A percentile compares a stretch with the other conserved stretches of the same genome.
phyloP scores from a whole-genome alignment of 2,329 filamentous ascomycete species.

The Keithomyces neogunnii region DNA sequence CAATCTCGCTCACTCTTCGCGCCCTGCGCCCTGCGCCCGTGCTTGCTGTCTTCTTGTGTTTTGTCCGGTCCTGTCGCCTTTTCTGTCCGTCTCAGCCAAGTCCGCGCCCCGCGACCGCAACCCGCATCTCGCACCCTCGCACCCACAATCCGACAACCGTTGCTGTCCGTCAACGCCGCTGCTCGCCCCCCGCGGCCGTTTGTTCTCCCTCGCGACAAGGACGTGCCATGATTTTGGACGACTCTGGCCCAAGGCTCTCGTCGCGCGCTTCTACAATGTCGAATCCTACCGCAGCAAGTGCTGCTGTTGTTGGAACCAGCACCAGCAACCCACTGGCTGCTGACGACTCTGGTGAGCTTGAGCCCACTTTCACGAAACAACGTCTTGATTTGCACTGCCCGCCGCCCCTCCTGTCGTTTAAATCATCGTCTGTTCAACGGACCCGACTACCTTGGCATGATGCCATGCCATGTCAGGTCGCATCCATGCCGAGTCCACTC shows the following conservation, averaged over 20 bases:
- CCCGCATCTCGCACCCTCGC: neutral
- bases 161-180: neutral
- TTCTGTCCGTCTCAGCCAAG: neutral
- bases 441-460: neutral
- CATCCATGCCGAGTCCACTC: neutral
- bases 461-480: neutral
- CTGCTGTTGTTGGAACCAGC: slow-evolving; percentile 17
- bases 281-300: slow-evolving; percentile 22
- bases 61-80: neutral
- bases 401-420: slow-evolving; percentile 26
- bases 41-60: neutral
- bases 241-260: slow-evolving; percentile 27
- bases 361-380: slow-evolving; percentile 5
- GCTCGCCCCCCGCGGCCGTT: neutral
- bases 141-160: neutral
- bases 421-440: neutral
- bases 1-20: neutral
- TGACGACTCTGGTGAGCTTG: slow-evolving; percentile 33
- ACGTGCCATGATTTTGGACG: slow-evolving; percentile 31
- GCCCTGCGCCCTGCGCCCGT: neutral
- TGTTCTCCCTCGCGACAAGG: neutral
- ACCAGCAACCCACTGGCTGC: slow-evolving; percentile 15
- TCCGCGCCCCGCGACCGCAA: slow-evolving; percentile 8
- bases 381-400: slow-evolving; percentile 10
- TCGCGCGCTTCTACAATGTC: slow-evolving; percentile 25